phyloP scores from a whole-genome alignment of 2,329 filamentous ascomycete genomes.

The Trichoderma lentiforme region DNA sequence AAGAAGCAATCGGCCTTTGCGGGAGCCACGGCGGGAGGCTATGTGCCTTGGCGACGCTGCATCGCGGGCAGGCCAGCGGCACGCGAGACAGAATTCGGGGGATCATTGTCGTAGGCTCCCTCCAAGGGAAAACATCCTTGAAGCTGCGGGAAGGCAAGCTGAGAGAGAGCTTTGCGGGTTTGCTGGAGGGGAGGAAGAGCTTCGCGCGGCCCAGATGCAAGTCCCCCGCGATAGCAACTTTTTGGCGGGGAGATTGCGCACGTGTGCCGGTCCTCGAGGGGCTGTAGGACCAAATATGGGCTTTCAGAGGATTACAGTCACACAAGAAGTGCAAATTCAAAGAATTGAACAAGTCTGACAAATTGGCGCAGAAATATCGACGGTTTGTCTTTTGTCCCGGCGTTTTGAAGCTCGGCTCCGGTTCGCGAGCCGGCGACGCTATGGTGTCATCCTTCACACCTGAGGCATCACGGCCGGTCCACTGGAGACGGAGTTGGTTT shows the following conservation, averaged over 20 bases:
- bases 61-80: slow-evolving; percentile 32
- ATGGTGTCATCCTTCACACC: slow-evolving; percentile 20
- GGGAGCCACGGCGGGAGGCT: slow-evolving; percentile 30
- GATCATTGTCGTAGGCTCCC: slow-evolving; percentile 34
- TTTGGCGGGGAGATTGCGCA: slow-evolving; percentile 6
- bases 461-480: slow-evolving; percentile 17
- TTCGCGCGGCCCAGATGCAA: not conserved
- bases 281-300: not conserved
- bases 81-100: slow-evolving; percentile 35
- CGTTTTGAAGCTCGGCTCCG: slow-evolving; percentile 11
- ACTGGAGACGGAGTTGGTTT: not conserved
- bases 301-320: not conserved
- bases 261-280: not conserved
- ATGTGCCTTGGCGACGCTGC: slow-evolving; percentile 26
- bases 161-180: not conserved
- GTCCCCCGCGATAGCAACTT: not conserved
- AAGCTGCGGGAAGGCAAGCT: not conserved
- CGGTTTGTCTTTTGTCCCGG: not conserved
- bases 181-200: not conserved
- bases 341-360: not conserved
- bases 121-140: slow-evolving; percentile 27
- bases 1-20: slow-evolving; percentile 26
- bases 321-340: not conserved
- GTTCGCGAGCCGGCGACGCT: slow-evolving; percentile 15
- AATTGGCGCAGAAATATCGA: slow-evolving; percentile 8